Evolutionary conservation across 805 yeast species (phyloP), one percentile per base, ranked within the genome.

Genomic region (Lipomyces yamadae): DNA sequence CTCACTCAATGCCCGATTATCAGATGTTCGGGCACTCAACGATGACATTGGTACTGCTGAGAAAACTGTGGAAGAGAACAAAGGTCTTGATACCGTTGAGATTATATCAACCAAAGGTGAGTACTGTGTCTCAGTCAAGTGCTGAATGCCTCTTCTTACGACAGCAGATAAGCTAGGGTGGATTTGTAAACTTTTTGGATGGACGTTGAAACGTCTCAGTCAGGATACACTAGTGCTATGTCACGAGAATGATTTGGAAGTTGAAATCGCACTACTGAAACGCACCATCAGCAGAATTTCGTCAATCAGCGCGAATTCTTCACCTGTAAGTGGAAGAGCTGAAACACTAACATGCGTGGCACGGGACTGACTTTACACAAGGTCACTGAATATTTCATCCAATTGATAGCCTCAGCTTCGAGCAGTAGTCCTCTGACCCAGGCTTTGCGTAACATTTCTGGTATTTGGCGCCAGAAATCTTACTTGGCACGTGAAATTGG

Each of bases 11-110:
- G 61, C 64, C 4, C 64, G 63, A 13, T 37, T 53, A 1, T 64
- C 60, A 3, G 72, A 59, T 15, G 63, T 74, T 37, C 60, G 62
- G 13, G 30, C 55, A 15, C 34, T 70, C 57, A 56, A 67, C 48
- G 54, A 61, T 5, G 59, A 65, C 8, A 69, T 77, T 37, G 53
- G 61, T 1, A 61, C 54, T 7, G 73, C 71, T 18, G 76, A 75
- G 61, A 56, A 62, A n/a, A 62, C 68, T 3, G 65, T 64, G 10
- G 60, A 67, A 18, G 67, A 62, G 33, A 66, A 70, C 60, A 63
- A 68, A 13, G 69, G 70, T 10, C 62, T 73, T 29, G 76, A 70
- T 32, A 48, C 62, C 2, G 58, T 45, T 1, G 76, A 73, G 60
- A 48, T 73, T 29, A 54, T 69, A 57, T 4, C 13, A 4, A 6